Percentiles rank a stretch among this genome's conserved stretches.
These are phyloP conservation scores for Hyphopichia burtonii DNA, from an alignment of 1,139 yeast genomes.

Conservation along the genomic window DNA sequence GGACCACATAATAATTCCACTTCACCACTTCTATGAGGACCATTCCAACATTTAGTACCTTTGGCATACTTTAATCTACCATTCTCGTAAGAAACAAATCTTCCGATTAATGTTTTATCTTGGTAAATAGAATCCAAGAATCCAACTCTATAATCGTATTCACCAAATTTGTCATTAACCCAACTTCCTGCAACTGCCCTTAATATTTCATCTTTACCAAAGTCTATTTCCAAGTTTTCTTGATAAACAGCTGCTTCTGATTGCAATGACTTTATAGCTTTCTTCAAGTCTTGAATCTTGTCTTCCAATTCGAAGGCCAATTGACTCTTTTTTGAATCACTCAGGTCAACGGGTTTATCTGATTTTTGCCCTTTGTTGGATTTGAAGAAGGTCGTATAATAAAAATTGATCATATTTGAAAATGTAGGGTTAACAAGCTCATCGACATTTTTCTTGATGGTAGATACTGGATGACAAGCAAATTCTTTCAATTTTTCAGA, in stretches of 20 bases:
- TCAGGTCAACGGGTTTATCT: background rate
- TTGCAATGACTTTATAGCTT: slow-evolving; percentile 15
- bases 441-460: background rate
- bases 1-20: slow-evolving; percentile 70
- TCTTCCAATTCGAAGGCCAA: slow-evolving; percentile 7
- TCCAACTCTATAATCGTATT: slow-evolving; percentile 67
- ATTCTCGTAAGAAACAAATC: slow-evolving; percentile 33
- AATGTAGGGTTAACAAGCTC: slow-evolving; percentile 18
- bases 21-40: slow-evolving; percentile 74
- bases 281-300: slow-evolving; percentile 19
- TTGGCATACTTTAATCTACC: slow-evolving; percentile 43
- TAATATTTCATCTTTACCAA: slow-evolving; percentile 66
- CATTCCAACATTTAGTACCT: slow-evolving; percentile 96
- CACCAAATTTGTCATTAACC: slow-evolving; percentile 55
- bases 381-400: slow-evolving; percentile 12
- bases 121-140: slow-evolving; percentile 60
- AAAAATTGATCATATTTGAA: slow-evolving; percentile 24
- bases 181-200: slow-evolving; percentile 56
- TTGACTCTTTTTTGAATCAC: background rate
- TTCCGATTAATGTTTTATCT: slow-evolving; percentile 59
- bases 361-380: background rate
- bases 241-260: slow-evolving; percentile 16
- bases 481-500: background rate
- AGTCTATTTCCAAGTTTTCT: slow-evolving; percentile 27
- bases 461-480: background rate